These are phyloP conservation scores for Zymoseptoria passerinii DNA, from an alignment of 2,329 filamentous ascomycete genomes.

Conservation along the genomic window DNA sequence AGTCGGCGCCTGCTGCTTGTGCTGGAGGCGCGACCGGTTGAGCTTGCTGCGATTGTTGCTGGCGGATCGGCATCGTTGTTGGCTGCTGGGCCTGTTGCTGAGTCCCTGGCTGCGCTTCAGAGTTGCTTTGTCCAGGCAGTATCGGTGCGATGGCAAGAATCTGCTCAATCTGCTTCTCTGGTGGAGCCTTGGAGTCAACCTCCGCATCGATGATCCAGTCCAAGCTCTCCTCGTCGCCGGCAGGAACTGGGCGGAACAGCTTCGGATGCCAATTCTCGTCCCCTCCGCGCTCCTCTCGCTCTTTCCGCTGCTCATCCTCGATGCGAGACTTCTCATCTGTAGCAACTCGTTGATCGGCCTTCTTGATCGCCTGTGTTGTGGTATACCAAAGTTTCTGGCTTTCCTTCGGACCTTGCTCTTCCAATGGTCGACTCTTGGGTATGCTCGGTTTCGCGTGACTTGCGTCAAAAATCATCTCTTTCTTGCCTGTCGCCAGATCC, in stretches of 20 bases:
- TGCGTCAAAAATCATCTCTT: slow-evolving; percentile 84
- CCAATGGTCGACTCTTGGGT: slow-evolving; percentile 65
- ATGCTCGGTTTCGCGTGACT: slow-evolving; percentile 65
- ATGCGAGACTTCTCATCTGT: slow-evolving; percentile 96
- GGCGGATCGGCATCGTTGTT: slow-evolving; percentile 5
- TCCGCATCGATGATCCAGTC: slow-evolving; percentile 91
- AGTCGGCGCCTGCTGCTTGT: slow-evolving; percentile 30
- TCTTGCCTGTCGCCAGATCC: slow-evolving; percentile 73
- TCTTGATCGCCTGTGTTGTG: slow-evolving; percentile 72
- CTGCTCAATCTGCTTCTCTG: slow-evolving; percentile 63
- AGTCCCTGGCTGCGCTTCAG: slow-evolving; percentile 1
- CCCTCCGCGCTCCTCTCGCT: slow-evolving; percentile 70
- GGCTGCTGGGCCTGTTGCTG: slow-evolving; percentile 4
- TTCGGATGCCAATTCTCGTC: slow-evolving; percentile 82
- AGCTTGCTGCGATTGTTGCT: slow-evolving; percentile 2
- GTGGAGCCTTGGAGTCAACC: slow-evolving; percentile 59
- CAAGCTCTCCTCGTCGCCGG: slow-evolving; percentile 63
- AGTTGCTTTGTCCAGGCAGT: slow-evolving; percentile 58
- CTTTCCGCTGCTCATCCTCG: slow-evolving; percentile 83
- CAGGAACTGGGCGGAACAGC: slow-evolving; percentile 67
- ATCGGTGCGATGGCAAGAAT: slow-evolving; percentile 82
- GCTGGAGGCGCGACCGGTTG: slow-evolving; percentile 5
- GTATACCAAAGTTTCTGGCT: slow-evolving; percentile 81
- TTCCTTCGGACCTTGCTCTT: slow-evolving; percentile 83
- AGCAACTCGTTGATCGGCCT: slow-evolving; percentile 76